phyloP scores from a whole-genome alignment of 148 eudicot genomes.

The Rhododendron ferrugineum region DNA sequence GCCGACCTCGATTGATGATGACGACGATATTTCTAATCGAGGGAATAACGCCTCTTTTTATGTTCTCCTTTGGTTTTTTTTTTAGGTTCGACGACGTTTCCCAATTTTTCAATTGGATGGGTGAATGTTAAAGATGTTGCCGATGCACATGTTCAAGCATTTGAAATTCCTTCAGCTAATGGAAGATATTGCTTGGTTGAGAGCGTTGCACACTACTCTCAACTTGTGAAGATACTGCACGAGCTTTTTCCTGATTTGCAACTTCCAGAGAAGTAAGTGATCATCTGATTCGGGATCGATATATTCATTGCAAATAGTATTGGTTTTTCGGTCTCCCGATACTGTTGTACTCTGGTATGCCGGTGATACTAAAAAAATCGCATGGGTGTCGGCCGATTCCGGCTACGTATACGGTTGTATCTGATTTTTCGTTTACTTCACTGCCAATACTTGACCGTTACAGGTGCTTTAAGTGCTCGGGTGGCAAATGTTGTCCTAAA shows the following conservation, averaged over 20 bases:
- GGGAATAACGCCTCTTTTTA: too few species aligned
- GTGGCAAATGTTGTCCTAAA: too few species aligned
- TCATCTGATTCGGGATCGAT: background rate
- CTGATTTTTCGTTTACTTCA: too few species aligned
- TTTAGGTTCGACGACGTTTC: constrained; percentile 10
- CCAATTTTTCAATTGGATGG: constrained; percentile 14
- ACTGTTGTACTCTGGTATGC: too few species aligned
- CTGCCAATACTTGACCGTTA: too few species aligned
- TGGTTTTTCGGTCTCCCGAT: background rate
- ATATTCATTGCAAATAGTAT: background rate
- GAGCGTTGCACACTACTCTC: constrained; percentile 44
- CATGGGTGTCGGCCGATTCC: too few species aligned
- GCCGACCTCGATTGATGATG: too few species aligned
- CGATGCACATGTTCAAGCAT: constrained; percentile 12
- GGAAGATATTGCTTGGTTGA: constrained; percentile 34
- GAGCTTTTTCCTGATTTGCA: constrained; percentile 53
- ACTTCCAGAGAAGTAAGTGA: constrained; percentile 58
- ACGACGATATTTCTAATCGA: too few species aligned
- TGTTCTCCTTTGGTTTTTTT: background rate
- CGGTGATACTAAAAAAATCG: too few species aligned
- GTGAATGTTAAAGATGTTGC: constrained; percentile 32
- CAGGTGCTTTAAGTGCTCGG: too few species aligned
- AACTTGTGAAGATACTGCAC: constrained; percentile 35
- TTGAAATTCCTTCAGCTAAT: constrained; percentile 25
- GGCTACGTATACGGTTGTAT: too few species aligned